phyloP scores from a whole-genome alignment of 2,329 filamentous ascomycete species.

The Fusarium sambucinum region DNA sequence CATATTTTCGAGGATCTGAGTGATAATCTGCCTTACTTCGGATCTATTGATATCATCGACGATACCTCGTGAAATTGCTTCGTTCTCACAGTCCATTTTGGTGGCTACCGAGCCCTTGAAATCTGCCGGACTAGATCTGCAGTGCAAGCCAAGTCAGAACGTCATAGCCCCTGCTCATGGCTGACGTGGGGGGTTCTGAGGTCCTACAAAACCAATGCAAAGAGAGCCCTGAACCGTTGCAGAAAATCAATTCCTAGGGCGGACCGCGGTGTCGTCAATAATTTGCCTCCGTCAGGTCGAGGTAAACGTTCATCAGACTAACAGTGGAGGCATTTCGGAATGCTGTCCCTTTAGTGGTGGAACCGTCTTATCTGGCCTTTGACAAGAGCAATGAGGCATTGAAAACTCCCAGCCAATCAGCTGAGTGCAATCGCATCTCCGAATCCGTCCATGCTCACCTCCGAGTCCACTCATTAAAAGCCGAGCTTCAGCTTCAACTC shows the following conservation, averaged over 20 bases:
- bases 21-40: conserved; percentile 1
- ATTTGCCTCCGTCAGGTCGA: conserved; percentile 31
- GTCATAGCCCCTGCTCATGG: conserved; percentile 41
- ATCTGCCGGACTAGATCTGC: conserved; percentile 29
- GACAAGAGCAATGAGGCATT: conserved; percentile 29
- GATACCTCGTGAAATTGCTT: conserved; percentile 21
- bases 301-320: conserved; percentile 9
- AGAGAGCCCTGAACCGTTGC: conserved; percentile 10
- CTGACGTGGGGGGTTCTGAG: conserved; percentile 28
- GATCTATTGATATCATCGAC: conserved; percentile 12
- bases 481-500: conserved; percentile 21
- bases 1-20: conserved; percentile 30
- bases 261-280: conserved; percentile 31
- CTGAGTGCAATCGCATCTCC: conserved; percentile 20
- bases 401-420: conserved; percentile 32
- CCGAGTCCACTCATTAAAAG: conserved; percentile 35
- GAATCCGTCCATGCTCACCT: conserved; percentile 26
- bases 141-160: conserved; percentile 36
- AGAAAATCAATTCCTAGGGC: conserved; percentile 35
- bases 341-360: not conserved
- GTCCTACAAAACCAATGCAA: conserved; percentile 23
- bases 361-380: conserved; percentile 18
- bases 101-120: conserved; percentile 12
- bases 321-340: not conserved
- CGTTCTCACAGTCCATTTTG: conserved; percentile 2